These are phyloP conservation scores for Austroboletus eburneus DNA, from an alignment of 768 basidiomycete species.

Conservation along the genomic window DNA sequence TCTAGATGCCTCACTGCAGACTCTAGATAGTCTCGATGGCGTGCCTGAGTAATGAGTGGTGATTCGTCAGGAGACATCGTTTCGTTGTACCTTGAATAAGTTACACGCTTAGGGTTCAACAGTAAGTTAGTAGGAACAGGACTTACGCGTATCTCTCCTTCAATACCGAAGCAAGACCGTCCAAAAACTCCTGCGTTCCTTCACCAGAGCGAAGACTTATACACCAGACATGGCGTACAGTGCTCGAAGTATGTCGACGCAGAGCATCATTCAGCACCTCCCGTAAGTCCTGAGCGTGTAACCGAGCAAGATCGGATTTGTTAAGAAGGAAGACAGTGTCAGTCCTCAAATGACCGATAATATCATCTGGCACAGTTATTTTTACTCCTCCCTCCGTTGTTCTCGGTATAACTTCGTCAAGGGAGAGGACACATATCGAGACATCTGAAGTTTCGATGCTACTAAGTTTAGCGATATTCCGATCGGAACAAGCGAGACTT, in stretches of 20 bases:
- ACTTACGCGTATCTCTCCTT: conserved; percentile 25
- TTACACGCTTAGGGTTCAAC: neutral
- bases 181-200: conserved; percentile 57
- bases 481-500: conserved; percentile 24
- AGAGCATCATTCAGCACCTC: conserved; percentile 19
- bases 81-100: conserved; percentile 16
- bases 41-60: conserved; percentile 73
- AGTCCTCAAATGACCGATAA: conserved; percentile 47
- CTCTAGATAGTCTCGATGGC: conserved; percentile 76
- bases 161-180: conserved; percentile 50
- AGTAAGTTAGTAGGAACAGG: neutral
- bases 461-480: neutral
- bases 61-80: conserved; percentile 17
- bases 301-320: conserved; percentile 59
- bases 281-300: conserved; percentile 5
- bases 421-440: conserved; percentile 76
- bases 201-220: conserved; percentile 57
- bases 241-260: neutral
- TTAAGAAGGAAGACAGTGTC: conserved; percentile 74
- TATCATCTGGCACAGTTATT: conserved; percentile 40
- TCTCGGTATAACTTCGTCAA: conserved; percentile 41
- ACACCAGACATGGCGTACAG: conserved; percentile 42
- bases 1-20: conserved; percentile 43
- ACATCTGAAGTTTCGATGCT: conserved; percentile 69
- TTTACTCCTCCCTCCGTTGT: conserved; percentile 3